Conservation (phyloP, 805 yeast species). For the Cyberlindnera amylophila region DNA sequence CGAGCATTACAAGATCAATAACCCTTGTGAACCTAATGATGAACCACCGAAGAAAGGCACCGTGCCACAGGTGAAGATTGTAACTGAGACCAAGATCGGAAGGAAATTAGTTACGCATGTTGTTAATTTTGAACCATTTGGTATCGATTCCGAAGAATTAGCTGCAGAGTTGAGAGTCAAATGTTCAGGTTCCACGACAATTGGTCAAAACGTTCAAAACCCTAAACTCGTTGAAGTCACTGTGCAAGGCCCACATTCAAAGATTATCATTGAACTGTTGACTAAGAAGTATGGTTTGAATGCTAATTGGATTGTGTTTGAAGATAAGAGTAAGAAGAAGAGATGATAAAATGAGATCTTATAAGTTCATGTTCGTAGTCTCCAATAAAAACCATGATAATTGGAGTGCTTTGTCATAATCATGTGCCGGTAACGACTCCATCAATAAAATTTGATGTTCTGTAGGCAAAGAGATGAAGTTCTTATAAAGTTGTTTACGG, state of each 20-base stretch:
- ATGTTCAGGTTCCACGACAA: conserved; percentile 87
- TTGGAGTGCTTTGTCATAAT: conserved; percentile 10
- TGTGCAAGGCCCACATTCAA: conserved; percentile 89
- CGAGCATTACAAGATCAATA: conserved; percentile 46
- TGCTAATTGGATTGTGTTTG: conserved; percentile 57
- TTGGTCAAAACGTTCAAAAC: conserved; percentile 54
- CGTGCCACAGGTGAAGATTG: conserved; percentile 61
- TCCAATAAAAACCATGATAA: conserved; percentile 5
- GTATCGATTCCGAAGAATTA: conserved; percentile 58
- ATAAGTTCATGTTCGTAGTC: neutral
- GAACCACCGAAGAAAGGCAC: conserved; percentile 54
- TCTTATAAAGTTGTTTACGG: conserved; percentile 11
- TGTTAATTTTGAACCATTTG: conserved; percentile 62
- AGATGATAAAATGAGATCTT: conserved; percentile 9
- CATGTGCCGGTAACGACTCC: neutral
- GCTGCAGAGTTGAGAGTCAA: conserved; percentile 67
- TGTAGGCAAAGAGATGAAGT: conserved; percentile 2
- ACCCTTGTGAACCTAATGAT: conserved; percentile 35
- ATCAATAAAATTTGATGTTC: neutral
- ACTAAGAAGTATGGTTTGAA: conserved; percentile 59
- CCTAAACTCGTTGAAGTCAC: conserved; percentile 62
- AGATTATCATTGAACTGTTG: conserved; percentile 54
- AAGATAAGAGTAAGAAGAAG: conserved; percentile 56
- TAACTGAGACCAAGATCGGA: conserved; percentile 76
- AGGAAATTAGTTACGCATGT: conserved; percentile 76